phyloP scores from a whole-genome alignment of 495 filamentous ascomycete genomes.

The Saxispiralis lemnorum region DNA sequence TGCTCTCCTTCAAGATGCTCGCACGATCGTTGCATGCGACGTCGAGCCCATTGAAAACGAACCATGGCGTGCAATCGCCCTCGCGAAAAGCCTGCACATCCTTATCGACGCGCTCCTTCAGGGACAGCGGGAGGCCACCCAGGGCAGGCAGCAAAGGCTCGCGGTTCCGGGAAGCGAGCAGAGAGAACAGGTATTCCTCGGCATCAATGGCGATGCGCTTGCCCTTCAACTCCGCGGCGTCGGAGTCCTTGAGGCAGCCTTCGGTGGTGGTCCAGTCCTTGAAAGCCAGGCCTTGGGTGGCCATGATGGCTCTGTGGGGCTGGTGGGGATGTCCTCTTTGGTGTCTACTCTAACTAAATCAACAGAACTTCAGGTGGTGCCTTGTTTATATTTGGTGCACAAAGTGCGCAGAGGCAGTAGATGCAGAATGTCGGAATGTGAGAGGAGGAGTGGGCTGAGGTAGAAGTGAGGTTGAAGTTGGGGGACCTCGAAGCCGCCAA shows the following conservation, averaged over 20 bases:
- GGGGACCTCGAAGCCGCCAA: too few relatives aligned
- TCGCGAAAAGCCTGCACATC: slow-evolving; percentile 54
- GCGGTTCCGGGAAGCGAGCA: slow-evolving; percentile 47
- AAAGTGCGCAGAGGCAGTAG: too few relatives aligned
- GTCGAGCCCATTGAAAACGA: slow-evolving; percentile 78
- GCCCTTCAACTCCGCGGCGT: slow-evolving; percentile 47
- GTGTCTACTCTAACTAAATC: too few relatives aligned
- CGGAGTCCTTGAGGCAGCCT: not conserved
- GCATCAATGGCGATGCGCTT: slow-evolving; percentile 73
- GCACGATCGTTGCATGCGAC: slow-evolving; percentile 45
- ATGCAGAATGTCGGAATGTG: too few relatives aligned
- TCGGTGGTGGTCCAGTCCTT: slow-evolving; percentile 11
- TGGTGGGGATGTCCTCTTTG: too few relatives aligned
- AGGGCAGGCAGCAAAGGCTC: slow-evolving; percentile 82
- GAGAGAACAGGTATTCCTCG: slow-evolving; percentile 62
- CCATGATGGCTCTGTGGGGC: not conserved
- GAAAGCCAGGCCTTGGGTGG: slow-evolving; percentile 4
- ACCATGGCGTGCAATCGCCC: slow-evolving; percentile 49
- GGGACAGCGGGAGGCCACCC: slow-evolving; percentile 69
- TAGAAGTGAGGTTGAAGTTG: too few relatives aligned
- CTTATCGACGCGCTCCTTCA: slow-evolving; percentile 49
- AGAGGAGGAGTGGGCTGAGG: too few relatives aligned
- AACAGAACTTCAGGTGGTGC: too few relatives aligned
- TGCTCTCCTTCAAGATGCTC: slow-evolving; percentile 21
- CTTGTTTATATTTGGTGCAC: too few relatives aligned